Base-by-base conservation (phyloP, 2,329 filamentous ascomycete genomes). In the Neonectria neomacrospora region DNA sequence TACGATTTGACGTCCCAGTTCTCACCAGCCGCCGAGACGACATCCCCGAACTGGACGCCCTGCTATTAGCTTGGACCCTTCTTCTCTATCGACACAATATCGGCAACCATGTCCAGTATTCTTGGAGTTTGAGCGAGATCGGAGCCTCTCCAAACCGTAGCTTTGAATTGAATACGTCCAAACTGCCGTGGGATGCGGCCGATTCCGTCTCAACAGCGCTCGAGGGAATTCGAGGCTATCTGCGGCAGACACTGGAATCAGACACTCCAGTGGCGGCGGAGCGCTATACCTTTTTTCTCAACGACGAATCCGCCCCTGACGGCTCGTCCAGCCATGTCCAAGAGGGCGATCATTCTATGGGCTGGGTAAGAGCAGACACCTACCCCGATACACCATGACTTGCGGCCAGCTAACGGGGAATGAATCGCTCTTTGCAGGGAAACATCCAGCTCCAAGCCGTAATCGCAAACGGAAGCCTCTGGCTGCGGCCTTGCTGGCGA, bases 31-130 rank as follows among this genome's bases (percentile, higher is more conserved):
- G 58, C 45, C 58, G 48, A 42, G 41, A 61, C 32, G 52, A 64
- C 50, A 51, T 47, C 51, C 26, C 55, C 26, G 63, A 68, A 9
- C 54, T 72, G 11, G 70, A 72, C 12, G 60, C 50, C 5, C 48
- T 72, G 41, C 32, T 72, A 54, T 54, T 72, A 58, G 70, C 67
- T 16, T 72, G 70, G 70, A 32, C 68, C 2, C 70, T 72, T 23
- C 70, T 71, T 20, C 54, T 72, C 3, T 72, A 72, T 18, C 68
- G 70, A 5, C 63, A 72, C 44, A 72, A 48, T n/a, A 69, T 58
- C 9, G 70, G 70, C 1, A 71, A 71, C 10, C 68, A 70, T 20
- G 55, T 68, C 5, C 68, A 72, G 14, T 72, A 62, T 23, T 72
- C 70, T 0, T 72, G 70, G 70, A 67, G 70, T 1, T 12, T 71